Conservation (phyloP, 148 eudicot species). For the Arbutus unedo region DNA sequence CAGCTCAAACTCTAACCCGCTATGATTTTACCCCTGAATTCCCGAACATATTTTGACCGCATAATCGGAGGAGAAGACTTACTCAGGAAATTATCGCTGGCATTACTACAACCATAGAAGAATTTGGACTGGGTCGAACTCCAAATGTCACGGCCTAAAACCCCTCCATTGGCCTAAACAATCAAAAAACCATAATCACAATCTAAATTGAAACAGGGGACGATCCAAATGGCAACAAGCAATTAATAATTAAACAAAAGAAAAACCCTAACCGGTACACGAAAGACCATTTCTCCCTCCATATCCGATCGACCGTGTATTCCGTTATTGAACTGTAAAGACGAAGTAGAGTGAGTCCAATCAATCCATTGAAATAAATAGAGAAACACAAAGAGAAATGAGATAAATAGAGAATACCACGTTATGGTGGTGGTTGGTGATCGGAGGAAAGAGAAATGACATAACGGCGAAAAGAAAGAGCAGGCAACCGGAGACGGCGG, state of each 20-base stretch:
- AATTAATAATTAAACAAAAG: not conserved
- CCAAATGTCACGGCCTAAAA: slow-evolving; percentile 53
- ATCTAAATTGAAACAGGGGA: not conserved
- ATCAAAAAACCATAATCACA: not conserved
- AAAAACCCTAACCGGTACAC: slow-evolving; percentile 32
- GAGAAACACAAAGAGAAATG: not conserved
- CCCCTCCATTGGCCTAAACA: slow-evolving; percentile 31
- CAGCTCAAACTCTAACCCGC: not conserved
- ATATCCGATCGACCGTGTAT: slow-evolving; percentile 20
- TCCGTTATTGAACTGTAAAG: slow-evolving; percentile 27
- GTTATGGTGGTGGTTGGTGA: slow-evolving; percentile 23
- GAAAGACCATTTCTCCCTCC: slow-evolving; percentile 22
- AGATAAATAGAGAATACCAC: slow-evolving; percentile 16
- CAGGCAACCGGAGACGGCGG: slow-evolving; percentile 31
- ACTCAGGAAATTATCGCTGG: slow-evolving; percentile 50
- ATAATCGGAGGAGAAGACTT: not conserved
- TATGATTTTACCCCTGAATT: not conserved
- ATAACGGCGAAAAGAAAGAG: slow-evolving; percentile 42
- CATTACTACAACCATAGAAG: slow-evolving; percentile 69
- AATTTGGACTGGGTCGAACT: slow-evolving; percentile 48
- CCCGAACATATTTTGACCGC: not conserved
- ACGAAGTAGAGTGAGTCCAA: slow-evolving; percentile 12
- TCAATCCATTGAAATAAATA: not conserved
- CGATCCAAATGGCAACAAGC: not conserved
- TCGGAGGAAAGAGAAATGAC: slow-evolving; percentile 55